Base-by-base conservation (phyloP, 495 filamentous ascomycete genomes). In the Collariella sp. region DNA sequence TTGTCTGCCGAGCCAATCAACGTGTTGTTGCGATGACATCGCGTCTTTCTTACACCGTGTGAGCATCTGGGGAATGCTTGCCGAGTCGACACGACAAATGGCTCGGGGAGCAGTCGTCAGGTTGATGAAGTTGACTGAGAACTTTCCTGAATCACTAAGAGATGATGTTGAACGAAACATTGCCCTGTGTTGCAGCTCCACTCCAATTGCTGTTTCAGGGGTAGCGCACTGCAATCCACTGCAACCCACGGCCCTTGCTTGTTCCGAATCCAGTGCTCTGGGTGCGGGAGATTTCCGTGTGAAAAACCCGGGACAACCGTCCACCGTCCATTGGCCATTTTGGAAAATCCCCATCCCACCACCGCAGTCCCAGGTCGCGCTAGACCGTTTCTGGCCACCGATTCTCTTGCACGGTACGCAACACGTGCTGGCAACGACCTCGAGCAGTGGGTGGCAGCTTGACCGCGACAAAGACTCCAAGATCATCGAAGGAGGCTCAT, bases 271-370 rank as follows among this genome's bases (percentile, higher is more conserved):
- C 51, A 53, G 42, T 10, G 18, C 7, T 46, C 33, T 53, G 51
- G 51, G 46, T 53, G 42, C 33, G 51, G 51, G 51, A 46, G 51
- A 53, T 53, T 42, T 42, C 40, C 50, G 16, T 31, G 34, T 23
- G 23, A 24, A 9, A 24, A 16, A 19, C 40, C 38, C 29, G 49
- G 39, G 26, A 16, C 39, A 33, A 43, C 34, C 39, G 20, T 44
- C 6, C 16, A 9, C 29, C 33, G 38, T 10, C 48, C 10, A 51
- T 51, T 51, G 48, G 48, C 13, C 38, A 19, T 36, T 9, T 13
- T 15, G 16, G 18, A 29, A 33, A 20, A 38, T 3, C 6, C 11
- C 20, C 39, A 41, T 19, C 29, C 26, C 50, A 18, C n/a, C 18
- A 1, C 24, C 39, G 22, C 2, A 16, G 13, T 1, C 7, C 20